Evolutionary conservation across 179 eudicot species (phyloP), one percentile per base, ranked within the genome.

Genomic region (Dionaea muscipula): DNA sequence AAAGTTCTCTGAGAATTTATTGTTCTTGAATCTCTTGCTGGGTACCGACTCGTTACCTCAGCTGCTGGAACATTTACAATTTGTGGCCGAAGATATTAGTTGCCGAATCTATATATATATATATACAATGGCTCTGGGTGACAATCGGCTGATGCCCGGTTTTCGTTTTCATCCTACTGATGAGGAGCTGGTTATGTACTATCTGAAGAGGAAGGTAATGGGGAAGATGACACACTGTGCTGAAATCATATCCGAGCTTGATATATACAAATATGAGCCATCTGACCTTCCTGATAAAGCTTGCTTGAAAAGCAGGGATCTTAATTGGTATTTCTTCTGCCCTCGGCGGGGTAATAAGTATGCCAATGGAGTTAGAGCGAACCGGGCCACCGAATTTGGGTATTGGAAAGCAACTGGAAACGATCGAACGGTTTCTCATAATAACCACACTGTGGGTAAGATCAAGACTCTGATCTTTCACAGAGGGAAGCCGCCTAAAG

Each of bases 381-480:
- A 76, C 12, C 78, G 97, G 47, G 69, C 82, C 23, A 79, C 93
- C 24, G 71, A 62, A 16, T 22, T 1, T 28, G 97, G 97, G 0
- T 86, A 35, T 54, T 90, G 97, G 97, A 89, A 89, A 71, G 68
- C 85, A 2, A 81, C 93, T 2, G 95, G 95, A 25, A 79, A 70
- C 50, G 93, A 83, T 31, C 74, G 90, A 26, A 4, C 46, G 5
- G 67, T 83, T 41, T 2, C 9, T 4, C 73, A 72, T 53, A 47
- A 63, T 0, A 57, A 60, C 3, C 64, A 65, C n/a, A 61, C 54
- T 19, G 94, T 80, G 23, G 97, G 86, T 16, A 78, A 64, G 60
- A 72, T 74, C 0, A 89, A 80, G 46, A 89, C 94, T 14, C 51
- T 89, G 57, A 61, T 89, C 18, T 89, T 89, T 17, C 85, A 89